Evolutionary conservation across 768 basidiomycete genomes (phyloP), one percentile per base, ranked within the genome.

Genomic region (Termitomyces sp.): DNA sequence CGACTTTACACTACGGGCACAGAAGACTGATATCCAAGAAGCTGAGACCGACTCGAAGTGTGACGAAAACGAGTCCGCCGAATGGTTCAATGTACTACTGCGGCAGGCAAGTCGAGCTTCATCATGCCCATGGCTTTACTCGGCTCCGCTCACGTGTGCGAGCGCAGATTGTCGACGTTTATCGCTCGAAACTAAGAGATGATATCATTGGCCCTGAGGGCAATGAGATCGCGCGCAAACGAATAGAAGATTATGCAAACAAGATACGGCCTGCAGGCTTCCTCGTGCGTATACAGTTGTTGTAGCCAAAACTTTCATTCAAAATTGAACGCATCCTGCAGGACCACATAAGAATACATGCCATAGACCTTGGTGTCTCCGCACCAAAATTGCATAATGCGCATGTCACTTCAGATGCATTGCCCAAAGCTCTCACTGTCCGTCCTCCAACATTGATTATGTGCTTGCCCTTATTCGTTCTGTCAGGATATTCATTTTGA

Each of bases 81-180:
- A 91, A 64, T 98, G 97, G 97, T 79, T 98, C 58, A 98, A 97
- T 67, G 74, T 82, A 21, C 75, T 99, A 32, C 70, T 93, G 54
- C 84, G 82, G 46, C 91, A 97, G 78, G 94, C 89, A 60, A 50
- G 68, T 46, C 24, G 43, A 26, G 10, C 45, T 45, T 35, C 11
- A 26, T 49, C 34, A 34, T 5, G 34, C 3, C 14, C 2, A 34
- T 34, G 46, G 22, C n/a, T 40, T n/a, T 38, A 40, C 34, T 17
- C 26, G 14, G 10, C 19, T 19, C 24, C 14, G 30, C 51, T 60
- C 28, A 35, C 19, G 41, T 28, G 37, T 28, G 14, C 26, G 15
- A 30, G 10, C 9, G 7, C 52, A 91, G 89, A 73, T 90, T 32
- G 72, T 82, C 3, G 78, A 89, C 46, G 76, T 84, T 54, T 96